Conservation (phyloP, 768 basidiomycete species). For the Leccinum ochraceum region DNA sequence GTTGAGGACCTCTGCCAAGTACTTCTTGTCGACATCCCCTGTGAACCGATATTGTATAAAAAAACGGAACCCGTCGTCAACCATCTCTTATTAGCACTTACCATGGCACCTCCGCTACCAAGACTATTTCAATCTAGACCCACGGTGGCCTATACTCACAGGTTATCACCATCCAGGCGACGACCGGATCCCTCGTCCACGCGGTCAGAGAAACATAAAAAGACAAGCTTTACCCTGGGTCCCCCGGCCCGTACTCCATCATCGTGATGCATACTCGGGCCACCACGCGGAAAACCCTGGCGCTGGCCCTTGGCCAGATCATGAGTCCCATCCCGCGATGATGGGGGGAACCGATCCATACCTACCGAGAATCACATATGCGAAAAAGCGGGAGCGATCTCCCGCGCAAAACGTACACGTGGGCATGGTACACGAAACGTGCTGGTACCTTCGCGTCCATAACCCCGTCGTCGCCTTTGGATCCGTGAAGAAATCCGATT, state of each 20-base stretch:
- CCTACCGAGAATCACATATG: background rate
- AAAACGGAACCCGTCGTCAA: background rate
- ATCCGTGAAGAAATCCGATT: background rate
- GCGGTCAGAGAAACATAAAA: too few relatives aligned
- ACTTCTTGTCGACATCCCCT: background rate
- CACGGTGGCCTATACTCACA: background rate
- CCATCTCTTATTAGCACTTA: background rate
- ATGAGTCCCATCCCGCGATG: background rate
- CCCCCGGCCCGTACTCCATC: background rate
- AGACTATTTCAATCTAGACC: background rate
- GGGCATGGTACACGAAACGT: background rate
- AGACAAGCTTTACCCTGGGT: too few relatives aligned
- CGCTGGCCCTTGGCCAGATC: background rate
- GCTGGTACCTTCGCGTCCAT: background rate
- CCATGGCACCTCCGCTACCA: background rate
- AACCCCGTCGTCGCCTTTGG: background rate
- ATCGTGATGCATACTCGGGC: background rate
- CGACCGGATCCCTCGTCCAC: too few relatives aligned
- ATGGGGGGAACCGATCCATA: background rate
- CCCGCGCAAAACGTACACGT: background rate
- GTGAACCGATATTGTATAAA: background rate
- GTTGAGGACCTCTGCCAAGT: background rate
- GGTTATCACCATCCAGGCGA: background rate
- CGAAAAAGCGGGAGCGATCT: background rate
- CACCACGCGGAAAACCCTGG: too few relatives aligned